phyloP scores from a whole-genome alignment of 1,284 basidiomycete species.

The Neolentinus lepideus region DNA sequence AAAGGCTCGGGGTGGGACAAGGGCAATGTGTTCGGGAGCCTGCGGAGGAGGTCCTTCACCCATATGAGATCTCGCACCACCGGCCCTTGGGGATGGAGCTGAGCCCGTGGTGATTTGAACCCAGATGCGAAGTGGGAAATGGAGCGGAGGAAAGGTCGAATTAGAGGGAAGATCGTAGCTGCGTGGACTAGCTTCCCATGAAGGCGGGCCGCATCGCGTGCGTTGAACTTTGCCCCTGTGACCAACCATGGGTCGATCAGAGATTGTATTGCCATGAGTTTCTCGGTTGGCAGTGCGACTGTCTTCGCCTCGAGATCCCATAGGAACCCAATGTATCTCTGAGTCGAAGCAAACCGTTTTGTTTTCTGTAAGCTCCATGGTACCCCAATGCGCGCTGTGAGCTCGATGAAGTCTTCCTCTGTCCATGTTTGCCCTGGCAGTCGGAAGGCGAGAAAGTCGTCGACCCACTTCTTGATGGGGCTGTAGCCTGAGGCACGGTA shows the following conservation, averaged over 20 bases:
- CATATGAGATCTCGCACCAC: constrained; percentile 17
- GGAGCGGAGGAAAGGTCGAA: constrained; percentile 23
- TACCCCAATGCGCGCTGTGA: constrained; percentile 19
- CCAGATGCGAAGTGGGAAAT: constrained; percentile 14
- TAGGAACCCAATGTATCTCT: constrained; percentile 29
- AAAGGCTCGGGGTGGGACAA: constrained; percentile 9
- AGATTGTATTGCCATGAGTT: constrained; percentile 8
- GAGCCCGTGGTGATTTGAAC: constrained; percentile 12
- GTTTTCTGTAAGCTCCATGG: constrained; percentile 27
- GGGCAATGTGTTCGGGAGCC: constrained; percentile 17
- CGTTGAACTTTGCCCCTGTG: constrained; percentile 7
- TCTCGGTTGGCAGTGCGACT: constrained; percentile 24
- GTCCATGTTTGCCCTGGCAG: constrained; percentile 18
- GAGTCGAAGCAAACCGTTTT: constrained; percentile 12
- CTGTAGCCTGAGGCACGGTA: constrained; percentile 17
- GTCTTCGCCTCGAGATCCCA: constrained; percentile 22
- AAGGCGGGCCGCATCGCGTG: constrained; percentile 19
- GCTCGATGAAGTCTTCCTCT: constrained; percentile 21
- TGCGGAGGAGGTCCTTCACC: constrained; percentile 13
- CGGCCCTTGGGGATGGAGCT: constrained; percentile 6
- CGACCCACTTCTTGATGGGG: constrained; percentile 30
- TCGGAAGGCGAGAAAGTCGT: constrained; percentile 30
- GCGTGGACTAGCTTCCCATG: constrained; percentile 30
- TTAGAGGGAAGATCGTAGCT: constrained; percentile 20
- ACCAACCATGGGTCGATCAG: constrained; percentile 16